Base-by-base conservation (phyloP, 2,329 filamentous ascomycete genomes). In the Ceratocystis alfenasii region DNA sequence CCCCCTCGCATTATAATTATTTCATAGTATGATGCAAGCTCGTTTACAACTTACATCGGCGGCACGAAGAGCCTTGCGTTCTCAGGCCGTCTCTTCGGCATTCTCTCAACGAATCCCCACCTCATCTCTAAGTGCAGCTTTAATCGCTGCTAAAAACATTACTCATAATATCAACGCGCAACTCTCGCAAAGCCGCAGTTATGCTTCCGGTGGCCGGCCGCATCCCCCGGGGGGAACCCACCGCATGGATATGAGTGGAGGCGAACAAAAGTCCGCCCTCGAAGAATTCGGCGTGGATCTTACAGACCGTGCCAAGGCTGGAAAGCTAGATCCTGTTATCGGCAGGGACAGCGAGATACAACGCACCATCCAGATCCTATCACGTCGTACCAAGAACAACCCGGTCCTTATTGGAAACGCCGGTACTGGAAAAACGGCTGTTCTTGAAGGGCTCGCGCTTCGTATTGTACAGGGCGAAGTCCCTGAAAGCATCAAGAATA, bases 271-370 rank as follows among this genome's bases (percentile, higher is more conserved):
- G 76, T 80, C 92, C 1, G 92, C 94, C 0, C 78, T 97, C 63
- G 93, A 97, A 75, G 84, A 95, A 74, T 99, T 87, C 72, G 94
- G 94, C 67, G 81, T 96, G 68, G 93, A 99, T 74, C 79, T 99
- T 64, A 97, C 94, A 1, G 88, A 85, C 12, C 84, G 84, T 71
- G 94, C 94, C 22, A 89, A 83, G 74, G 87, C 88, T 62, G 94
- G 94, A 50, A 96, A 96, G 73, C 81, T 99, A 2, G 94, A 99
- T 72, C 94, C 94, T 0, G 93, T 97, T 15, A 97, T 99, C 72
- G 94, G 94, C 22, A 83, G 94, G 74, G 92, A 96, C 71, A 80
- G 84, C 4, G 94, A 96, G 74, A 96, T 97, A 64, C 90, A 96
- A 72, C 82, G 94, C 62, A 96, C 92, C 0, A 96, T 97, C 68